Percentiles rank a stretch among this genome's conserved stretches.
These are phyloP conservation scores for Colletotrichum chrysophilum DNA, from an alignment of 2,329 filamentous ascomycete genomes.

Conservation along the genomic window DNA sequence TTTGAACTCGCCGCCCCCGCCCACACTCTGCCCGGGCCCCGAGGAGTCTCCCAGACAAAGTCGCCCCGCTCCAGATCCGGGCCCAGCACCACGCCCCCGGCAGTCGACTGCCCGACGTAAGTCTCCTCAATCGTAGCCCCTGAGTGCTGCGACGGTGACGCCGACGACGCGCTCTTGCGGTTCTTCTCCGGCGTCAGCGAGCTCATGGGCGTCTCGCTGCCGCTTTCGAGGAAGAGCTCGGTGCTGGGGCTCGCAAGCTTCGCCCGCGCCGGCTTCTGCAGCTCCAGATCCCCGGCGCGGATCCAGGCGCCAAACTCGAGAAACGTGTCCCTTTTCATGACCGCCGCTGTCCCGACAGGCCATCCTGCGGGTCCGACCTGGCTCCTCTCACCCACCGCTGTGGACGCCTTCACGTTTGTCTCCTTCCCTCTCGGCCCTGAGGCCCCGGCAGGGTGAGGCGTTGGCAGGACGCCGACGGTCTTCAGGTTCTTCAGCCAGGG, in stretches of 20 bases:
- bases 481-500: background rate
- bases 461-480: background rate
- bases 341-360: background rate
- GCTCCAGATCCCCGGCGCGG: background rate
- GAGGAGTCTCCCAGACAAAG: background rate
- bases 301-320: slow-evolving; percentile 2
- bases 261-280: background rate
- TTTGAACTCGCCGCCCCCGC: background rate
- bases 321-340: background rate
- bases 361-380: background rate
- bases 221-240: background rate
- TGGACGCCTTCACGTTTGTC: background rate
- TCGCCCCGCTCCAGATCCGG: background rate
- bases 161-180: background rate
- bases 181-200: background rate
- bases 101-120: background rate
- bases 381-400: background rate
- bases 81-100: background rate
- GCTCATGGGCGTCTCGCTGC: background rate
- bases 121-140: background rate
- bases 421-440: background rate
- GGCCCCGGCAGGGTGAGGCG: background rate
- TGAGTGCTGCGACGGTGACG: background rate
- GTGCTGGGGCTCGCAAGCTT: background rate
- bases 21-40: background rate